Base-by-base conservation (phyloP, 2,329 filamentous ascomycete genomes). In the Coniochaeta sp. region DNA sequence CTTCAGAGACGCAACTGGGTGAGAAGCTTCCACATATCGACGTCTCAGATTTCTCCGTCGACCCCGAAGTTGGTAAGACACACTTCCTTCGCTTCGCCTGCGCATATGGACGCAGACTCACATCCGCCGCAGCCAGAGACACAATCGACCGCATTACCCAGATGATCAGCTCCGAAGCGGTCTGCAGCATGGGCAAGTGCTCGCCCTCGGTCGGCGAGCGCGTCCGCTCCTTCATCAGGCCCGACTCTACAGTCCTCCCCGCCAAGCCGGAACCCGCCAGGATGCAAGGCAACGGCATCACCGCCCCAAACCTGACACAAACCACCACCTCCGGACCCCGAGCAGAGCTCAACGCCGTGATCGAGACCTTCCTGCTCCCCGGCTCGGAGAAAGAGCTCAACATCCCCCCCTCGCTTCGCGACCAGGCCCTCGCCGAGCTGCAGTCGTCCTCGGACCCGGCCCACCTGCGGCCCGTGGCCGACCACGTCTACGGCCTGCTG, bases 321-420 rank as follows among this genome's bases (percentile, higher is more conserved):
- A n/a, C n/a, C n/a, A 10, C 42, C 42, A 24, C 64, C 9, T 65
- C 60, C 50, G 52, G 63, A 38, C 60, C 62, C 40, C 67, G 67
- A 9, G 62, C 65, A 56, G 75, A 76, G 54, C 71, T 80, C 57
- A 68, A 73, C 55, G 74, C 74, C 57, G 70, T 80, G 56, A 70
- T 74, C 64, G 65, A 70, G 32, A 72, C 73, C 1, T 80, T 77
- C 62, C 72, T 80, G 12, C 55, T 71, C 16, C 74, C 77, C 1
- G 72, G 71, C 7, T 68, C 75, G 1, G 71, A 74, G 50, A 80
- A 79, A 65, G 78, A 80, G 62, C 73, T 80, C 60, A 80, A 80
- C 67, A 75, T 80, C 61, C 76, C 78, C 4, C 70, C 74, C 1
- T 61, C 70, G 2, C 73, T 80, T 62, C 76, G 78, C 42, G 69